Evolutionary conservation across 305 asterid species (phyloP).

Genomic region (Withania somnifera): DNA sequence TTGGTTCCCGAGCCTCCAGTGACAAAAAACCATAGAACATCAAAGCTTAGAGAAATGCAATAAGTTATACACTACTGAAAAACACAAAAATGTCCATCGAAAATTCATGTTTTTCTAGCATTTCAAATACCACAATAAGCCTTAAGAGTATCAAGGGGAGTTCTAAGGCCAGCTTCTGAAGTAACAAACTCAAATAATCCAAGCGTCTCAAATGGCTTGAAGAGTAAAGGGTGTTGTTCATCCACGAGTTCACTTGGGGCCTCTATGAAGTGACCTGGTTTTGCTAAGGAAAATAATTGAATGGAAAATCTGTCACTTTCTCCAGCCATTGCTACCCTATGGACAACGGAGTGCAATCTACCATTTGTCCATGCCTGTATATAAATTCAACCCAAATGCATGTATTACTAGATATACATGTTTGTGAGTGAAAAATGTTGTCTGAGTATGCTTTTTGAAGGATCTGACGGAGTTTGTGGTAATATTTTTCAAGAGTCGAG

Average conservation of each 20-base stretch:
- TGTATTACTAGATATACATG: no score
- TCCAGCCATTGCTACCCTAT: constrained; percentile 3
- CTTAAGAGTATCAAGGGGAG: not conserved
- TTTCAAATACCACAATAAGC: not conserved
- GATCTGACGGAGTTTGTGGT: no score
- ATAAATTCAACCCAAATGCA: not conserved
- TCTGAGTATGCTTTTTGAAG: no score
- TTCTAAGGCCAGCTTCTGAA: not conserved
- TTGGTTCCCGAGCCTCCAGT: no score
- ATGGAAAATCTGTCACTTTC: not conserved
- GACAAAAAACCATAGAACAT: no score
- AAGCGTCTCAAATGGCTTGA: not conserved
- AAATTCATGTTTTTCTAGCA: not conserved
- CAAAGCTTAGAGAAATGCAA: no score
- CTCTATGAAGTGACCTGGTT: not conserved
- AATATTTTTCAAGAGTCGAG: no score
- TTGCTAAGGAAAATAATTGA: constrained; percentile 8
- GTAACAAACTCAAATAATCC: not conserved
- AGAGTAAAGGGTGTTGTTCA: constrained; percentile 9
- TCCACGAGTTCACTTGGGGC: constrained; percentile 9
- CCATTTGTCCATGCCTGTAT: constrained; percentile 19
- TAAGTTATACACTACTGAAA: no score
- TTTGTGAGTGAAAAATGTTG: not conserved
- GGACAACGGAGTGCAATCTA: not conserved
- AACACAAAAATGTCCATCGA: not conserved